Base-by-base conservation (phyloP, 1,284 basidiomycete species). In the Austropuccinia psidii region DNA sequence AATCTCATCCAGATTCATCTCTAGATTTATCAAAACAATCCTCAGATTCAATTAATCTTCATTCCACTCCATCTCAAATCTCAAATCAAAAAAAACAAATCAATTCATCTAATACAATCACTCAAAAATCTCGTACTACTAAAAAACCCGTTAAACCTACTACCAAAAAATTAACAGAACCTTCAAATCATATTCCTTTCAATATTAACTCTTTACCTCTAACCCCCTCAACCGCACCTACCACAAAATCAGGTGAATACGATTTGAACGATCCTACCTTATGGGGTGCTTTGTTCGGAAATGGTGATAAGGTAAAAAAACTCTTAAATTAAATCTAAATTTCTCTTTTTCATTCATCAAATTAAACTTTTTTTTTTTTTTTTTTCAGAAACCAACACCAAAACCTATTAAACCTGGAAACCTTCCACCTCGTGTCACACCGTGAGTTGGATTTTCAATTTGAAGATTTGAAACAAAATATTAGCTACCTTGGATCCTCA, bases 201-300 rank as follows among this genome's bases (percentile, higher is more conserved):
- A n/a, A n/a, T n/a, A n/a, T 19, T 4, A 47, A 64, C 9, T 49
- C 47, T 27, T 8, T 29, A 58, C 15, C 29, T 21, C 8, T 4
- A 24, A 27, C 52, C 11, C 11, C 15, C 19, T 54, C 52, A 7
- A 17, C 57, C 27, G 2, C 60, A 43, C 17, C 43, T 27, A 27
- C 21, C 8, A 27, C 60, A 3, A 69, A 69, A 58, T 27, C 54
- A 8, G 55, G 55, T 17, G 69, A 72, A 72, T 72, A 58, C 24
- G 58, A 72, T 31, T 39, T 72, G 1, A 72, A 72, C 29, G 58
- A 72, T 54, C 69, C 69, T 41, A 39, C 29, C 43, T 39, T 29
- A 37, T 72, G 69, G 69, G 69, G 69, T 41, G 58, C 69, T 27
- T 37, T 72, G 4, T 72, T 72, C 37, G 55, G 67, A 4, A 31